Conservation (phyloP, 176 grass and related monocot genomes). For the Carex cristatella region DNA sequence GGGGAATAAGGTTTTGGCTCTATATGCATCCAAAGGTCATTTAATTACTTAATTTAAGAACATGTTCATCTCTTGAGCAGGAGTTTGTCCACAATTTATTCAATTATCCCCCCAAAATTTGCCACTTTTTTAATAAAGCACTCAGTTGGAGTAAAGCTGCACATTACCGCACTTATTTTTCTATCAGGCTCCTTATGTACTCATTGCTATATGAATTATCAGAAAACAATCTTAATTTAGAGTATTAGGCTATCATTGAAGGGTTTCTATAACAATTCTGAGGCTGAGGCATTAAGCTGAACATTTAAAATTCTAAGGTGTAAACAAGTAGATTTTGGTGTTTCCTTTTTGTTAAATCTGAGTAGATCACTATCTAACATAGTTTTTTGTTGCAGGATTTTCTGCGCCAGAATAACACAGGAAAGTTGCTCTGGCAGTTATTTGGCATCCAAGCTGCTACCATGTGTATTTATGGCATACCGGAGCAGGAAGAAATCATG, state of each 20-base stretch:
- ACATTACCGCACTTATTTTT: neutral
- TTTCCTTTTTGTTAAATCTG: neutral
- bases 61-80: neutral
- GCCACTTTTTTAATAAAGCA: neutral
- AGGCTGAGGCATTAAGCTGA: neutral
- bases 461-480: slow-evolving; percentile 82
- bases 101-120: neutral
- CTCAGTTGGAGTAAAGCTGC: neutral
- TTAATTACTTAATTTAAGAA: slow-evolving; percentile 7
- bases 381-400: slow-evolving; percentile 49
- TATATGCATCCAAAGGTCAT: slow-evolving; percentile 97
- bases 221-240: neutral
- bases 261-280: neutral
- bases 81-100: neutral
- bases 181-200: neutral
- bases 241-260: neutral
- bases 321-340: neutral
- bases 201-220: neutral
- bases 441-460: slow-evolving; percentile 66
- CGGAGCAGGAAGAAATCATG: slow-evolving; percentile 95
- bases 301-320: neutral
- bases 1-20: slow-evolving; percentile 72
- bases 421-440: slow-evolving; percentile 89
- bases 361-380: neutral
- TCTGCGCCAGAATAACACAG: slow-evolving; percentile 95